Conservation (phyloP, 352 stramenopile species). For the Pythium plurisporium region DNA sequence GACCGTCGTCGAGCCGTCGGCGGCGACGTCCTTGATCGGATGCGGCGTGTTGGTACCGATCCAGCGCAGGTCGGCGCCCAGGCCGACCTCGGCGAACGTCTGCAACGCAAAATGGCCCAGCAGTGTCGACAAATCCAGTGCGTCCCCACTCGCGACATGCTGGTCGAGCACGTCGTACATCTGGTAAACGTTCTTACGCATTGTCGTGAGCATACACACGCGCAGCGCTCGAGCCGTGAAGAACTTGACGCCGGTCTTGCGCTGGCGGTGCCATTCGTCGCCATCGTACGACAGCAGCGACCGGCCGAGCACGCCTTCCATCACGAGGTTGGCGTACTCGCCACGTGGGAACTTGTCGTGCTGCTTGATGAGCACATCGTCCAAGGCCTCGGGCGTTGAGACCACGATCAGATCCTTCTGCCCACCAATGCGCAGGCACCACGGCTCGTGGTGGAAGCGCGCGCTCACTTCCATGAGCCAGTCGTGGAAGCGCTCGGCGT, state of each 20-base stretch:
- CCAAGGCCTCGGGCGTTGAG: conserved; percentile 16
- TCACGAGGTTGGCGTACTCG: conserved; percentile 6
- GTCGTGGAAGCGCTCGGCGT: conserved; percentile 36
- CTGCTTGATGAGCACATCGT: conserved; percentile 28
- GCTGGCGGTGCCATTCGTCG: conserved; percentile 25
- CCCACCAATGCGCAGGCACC: conserved; percentile 16
- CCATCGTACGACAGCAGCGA: conserved; percentile 24
- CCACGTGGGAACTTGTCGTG: conserved; percentile 30
- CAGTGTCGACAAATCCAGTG: conserved; percentile 23
- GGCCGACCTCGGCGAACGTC: conserved; percentile 44
- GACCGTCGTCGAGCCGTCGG: conserved; percentile 19
- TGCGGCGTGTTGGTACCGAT: conserved; percentile 27
- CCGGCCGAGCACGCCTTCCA: conserved; percentile 20
- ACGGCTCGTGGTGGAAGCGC: conserved; percentile 15
- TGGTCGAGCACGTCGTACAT: conserved; percentile 10
- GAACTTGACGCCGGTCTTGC: conserved; percentile 23
- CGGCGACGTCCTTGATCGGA: conserved; percentile 41
- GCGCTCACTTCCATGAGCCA: conserved; percentile 29
- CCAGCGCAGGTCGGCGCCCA: conserved; percentile 38
- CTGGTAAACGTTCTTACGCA: conserved; percentile 14
- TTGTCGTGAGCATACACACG: conserved; percentile 13
- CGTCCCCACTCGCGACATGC: neutral
- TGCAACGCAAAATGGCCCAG: conserved; percentile 38
- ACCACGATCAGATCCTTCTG: conserved; percentile 16
- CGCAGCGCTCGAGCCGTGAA: conserved; percentile 28